Evolutionary conservation across 208 protist genomes (phyloP), one percentile per base, ranked within the genome.

Genomic region (Trypanosoma mega): DNA sequence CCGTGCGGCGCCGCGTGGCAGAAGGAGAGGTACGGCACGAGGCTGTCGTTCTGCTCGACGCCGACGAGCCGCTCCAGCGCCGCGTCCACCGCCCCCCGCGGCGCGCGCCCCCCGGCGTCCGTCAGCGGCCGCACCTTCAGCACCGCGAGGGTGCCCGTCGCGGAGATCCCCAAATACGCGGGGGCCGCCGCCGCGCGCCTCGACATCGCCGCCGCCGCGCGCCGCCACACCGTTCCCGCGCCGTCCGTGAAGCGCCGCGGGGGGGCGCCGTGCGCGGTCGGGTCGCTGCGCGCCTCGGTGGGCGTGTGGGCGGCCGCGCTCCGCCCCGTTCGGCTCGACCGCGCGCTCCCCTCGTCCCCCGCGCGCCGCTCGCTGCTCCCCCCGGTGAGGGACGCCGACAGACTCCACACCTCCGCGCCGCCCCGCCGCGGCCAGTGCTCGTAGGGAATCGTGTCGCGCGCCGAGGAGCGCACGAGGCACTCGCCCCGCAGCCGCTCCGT

Each of bases 1-100:
- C 45, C 63, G 63, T 54, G 46, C 27, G 57, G 57, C 24, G 57
- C 43, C 14, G 36, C 45, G 20, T 58, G 16, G 27, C 60, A 66
- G 39, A 58, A 66, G 39, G 60, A 66, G 16, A 50, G 49, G 60
- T 43, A 37, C 39, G 46, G 47, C 49, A 58, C 46, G 34, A 68
- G 49, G 2, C 53, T 68, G 46, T 49, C 65, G 63, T 41, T 55
- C 24, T 50, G 43, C 34, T 21, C 56, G 36, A 48, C 14, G 21
- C 37, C 52, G 16, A 52, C 27, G 45, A 51, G 31, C 47, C 34
- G 26, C 29, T 45, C 30, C 5, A 63, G 46, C 30, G 34, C 57
- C n/a, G 31, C 31, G 31, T 53, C 18, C 46, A 63, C 5, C 24
- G 31, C 57, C 8, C 16, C 43, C 11, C 31, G 57, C 26, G 29